Conservation (phyloP, 352 stramenopile species). For the Phytopythium vexans region DNA sequence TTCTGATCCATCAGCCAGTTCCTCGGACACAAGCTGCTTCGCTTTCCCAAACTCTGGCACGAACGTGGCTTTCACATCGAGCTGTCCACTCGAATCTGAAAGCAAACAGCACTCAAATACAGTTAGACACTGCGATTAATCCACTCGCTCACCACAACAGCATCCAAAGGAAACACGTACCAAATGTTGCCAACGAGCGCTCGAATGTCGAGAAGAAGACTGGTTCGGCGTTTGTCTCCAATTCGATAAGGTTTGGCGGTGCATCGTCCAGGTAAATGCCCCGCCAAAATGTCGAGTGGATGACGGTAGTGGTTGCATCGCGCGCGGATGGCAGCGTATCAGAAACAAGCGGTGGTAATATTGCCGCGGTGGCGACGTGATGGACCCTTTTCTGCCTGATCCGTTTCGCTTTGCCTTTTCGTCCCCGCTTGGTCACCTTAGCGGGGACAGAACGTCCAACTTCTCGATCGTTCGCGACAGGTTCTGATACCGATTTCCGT, state of each 20-base stretch:
- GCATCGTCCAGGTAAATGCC: constrained; percentile 34
- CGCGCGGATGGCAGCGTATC: constrained; percentile 27
- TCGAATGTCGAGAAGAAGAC: constrained; percentile 32
- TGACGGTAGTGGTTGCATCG: constrained; percentile 32
- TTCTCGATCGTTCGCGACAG: too few relatives aligned
- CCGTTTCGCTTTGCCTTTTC: too few relatives aligned
- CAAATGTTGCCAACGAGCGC: constrained; percentile 32
- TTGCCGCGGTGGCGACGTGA: too few relatives aligned
- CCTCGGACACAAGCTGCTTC: constrained; percentile 19
- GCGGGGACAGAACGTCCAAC: too few relatives aligned
- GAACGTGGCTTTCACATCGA: constrained; percentile 46
- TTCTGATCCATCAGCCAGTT: constrained; percentile 7
- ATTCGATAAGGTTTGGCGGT: constrained; percentile 27
- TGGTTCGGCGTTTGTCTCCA: constrained; percentile 8
- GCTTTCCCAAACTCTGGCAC: constrained; percentile 42
- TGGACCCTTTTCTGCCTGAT: too few relatives aligned
- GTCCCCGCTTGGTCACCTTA: too few relatives aligned
- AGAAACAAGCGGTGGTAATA: constrained; percentile 10
- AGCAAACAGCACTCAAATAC: constrained; percentile 2
- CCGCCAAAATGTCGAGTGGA: constrained; percentile 45
- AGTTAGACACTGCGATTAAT: constrained; percentile 6
- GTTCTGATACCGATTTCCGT: too few relatives aligned
- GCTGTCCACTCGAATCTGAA: constrained; percentile 38
- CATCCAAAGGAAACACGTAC: constrained; percentile 14
- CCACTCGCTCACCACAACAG: neutral